phyloP scores from a whole-genome alignment of 2,329 filamentous ascomycete species.

The Gaeumannomyces sp. region DNA sequence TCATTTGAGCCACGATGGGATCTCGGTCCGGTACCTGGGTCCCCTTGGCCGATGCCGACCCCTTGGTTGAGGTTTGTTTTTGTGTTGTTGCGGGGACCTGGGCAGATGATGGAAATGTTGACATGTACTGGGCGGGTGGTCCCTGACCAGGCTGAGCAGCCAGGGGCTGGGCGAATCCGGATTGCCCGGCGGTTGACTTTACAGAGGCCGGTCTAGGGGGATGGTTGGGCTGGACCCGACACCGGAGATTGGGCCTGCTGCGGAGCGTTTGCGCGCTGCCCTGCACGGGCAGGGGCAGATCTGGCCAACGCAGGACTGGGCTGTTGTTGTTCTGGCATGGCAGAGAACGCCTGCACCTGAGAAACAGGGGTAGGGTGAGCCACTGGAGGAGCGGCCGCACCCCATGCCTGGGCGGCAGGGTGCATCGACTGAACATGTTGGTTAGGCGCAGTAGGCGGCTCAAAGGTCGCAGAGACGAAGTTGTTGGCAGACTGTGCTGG shows the following conservation, averaged over 20 bases:
- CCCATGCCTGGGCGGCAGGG: neutral
- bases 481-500: neutral
- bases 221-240: neutral
- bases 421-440: neutral
- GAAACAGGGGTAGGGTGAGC: neutral
- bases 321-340: neutral
- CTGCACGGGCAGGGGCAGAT: neutral
- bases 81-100: neutral
- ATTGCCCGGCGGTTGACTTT: neutral
- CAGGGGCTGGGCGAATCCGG: neutral
- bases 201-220: neutral
- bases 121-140: neutral
- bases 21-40: constrained; percentile 6
- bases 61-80: neutral
- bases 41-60: neutral
- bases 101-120: neutral
- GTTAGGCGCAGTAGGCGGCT: neutral
- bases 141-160: neutral
- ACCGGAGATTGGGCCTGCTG: neutral
- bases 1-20: constrained; percentile 1
- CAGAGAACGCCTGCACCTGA: neutral
- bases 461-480: neutral
- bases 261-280: neutral
- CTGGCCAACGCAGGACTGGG: neutral
- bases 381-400: neutral